phyloP scores from a whole-genome alignment of 2,329 filamentous ascomycete species.

The Pestalotiopsis sp. region DNA sequence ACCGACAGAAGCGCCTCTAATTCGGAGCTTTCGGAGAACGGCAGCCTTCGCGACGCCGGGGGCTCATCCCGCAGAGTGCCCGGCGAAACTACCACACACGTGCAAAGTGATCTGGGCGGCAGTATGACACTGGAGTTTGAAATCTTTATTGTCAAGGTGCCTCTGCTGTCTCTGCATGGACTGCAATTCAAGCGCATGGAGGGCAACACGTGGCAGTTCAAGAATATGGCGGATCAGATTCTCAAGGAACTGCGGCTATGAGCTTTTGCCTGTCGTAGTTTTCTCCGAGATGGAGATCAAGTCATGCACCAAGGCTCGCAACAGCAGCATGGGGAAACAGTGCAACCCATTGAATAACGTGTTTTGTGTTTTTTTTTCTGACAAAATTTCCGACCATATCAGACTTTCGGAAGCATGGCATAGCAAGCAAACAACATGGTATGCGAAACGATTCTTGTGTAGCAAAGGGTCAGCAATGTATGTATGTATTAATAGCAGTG shows the following conservation, averaged over 20 bases:
- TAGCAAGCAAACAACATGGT: slow-evolving; percentile 12
- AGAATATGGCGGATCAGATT: slow-evolving; percentile 97
- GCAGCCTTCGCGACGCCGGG: slow-evolving; percentile 64
- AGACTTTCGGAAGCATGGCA: slow-evolving; percentile 6
- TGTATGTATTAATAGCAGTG: background rate
- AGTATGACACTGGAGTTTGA: slow-evolving; percentile 89
- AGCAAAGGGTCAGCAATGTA: background rate
- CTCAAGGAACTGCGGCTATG: slow-evolving; percentile 82
- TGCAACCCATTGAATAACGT: slow-evolving; percentile 1
- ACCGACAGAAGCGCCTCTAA: slow-evolving; percentile 77
- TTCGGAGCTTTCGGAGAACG: slow-evolving; percentile 78
- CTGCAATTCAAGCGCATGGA: slow-evolving; percentile 98
- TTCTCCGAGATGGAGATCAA: background rate
- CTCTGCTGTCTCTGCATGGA: slow-evolving; percentile 86
- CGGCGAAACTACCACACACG: slow-evolving; percentile 89
- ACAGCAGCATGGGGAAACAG: background rate
- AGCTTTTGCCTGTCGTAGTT: slow-evolving; percentile 19
- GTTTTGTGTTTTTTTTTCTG: slow-evolving; percentile 4
- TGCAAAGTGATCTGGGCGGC: slow-evolving; percentile 85
- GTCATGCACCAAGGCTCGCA: background rate
- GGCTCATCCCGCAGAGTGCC: slow-evolving; percentile 61
- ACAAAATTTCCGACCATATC: slow-evolving; percentile 8
- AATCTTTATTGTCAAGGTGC: slow-evolving; percentile 97
- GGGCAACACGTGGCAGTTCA: slow-evolving; percentile 97
- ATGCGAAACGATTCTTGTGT: background rate